Base-by-base conservation (phyloP, 306 rosid species). In the Prinsepia uniflora region DNA sequence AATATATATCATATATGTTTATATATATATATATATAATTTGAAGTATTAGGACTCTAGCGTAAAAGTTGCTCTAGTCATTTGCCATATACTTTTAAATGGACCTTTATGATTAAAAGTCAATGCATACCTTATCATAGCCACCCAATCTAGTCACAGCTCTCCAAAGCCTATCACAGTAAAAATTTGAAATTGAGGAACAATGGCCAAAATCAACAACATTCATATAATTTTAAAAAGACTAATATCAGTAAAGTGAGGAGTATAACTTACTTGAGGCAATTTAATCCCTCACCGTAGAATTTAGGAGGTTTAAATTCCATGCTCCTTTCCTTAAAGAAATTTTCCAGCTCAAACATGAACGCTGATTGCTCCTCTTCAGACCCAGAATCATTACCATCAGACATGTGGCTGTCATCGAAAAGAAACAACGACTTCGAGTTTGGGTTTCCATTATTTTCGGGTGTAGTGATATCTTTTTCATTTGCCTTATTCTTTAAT, bases 271-370 rank as follows among this genome's bases (percentile, higher is more conserved):
- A 95, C 99, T 95, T 95, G 36, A 95, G 99, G 86, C 96, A 95
- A 78, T 95, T 95, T 73, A 95, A 84, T 59, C 87, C 80, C 87
- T 89, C 99, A 72, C 99, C 99, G 72, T 95, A 95, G 80, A 95
- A 95, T 86, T 95, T 95, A 7, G 92, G 99, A 69, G 92, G 96
- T 77, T 95, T 95, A 72, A 91, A 95, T 65, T 95, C 99, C 96
- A 90, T 80, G 85, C 82, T 74, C 81, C 96, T 89, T 83, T 95
- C 96, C 75, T 84, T 87, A 63, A 95, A 95, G 84, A 95, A 95
- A 74, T 61, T 82, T 71, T 91, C 97, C 65, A 95, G 88, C 91
- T 79, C 97, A 84, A 82, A 86, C 94, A 85, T 88, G 79, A 95
- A 95, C 71, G 85, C 85, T 4, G 92, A 84, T 80, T 91, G 99